phyloP scores from a whole-genome alignment of 306 rosid species.

The Crataegus laevigata region DNA sequence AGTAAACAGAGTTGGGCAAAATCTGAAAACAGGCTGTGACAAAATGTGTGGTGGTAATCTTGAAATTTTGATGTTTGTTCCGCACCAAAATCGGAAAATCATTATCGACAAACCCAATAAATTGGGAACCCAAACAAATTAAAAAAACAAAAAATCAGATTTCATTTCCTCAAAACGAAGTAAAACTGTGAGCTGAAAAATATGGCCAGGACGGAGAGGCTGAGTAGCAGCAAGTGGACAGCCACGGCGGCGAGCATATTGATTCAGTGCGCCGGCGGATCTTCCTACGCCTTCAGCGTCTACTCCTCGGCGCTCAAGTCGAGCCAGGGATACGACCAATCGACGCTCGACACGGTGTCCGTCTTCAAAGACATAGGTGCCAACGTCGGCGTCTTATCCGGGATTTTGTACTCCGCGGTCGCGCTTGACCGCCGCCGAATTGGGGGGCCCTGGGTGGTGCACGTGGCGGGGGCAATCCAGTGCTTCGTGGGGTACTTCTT shows the following conservation, averaged over 20 bases:
- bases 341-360: constrained; percentile 84
- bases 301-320: constrained; percentile 73
- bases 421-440: constrained; percentile 2
- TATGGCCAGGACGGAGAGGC: constrained; percentile 26
- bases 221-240: constrained; percentile 50
- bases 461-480: constrained; percentile 50
- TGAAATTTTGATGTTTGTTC: background rate
- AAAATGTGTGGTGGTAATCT: background rate
- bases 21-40: background rate
- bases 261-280: constrained; percentile 81
- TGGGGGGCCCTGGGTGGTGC: constrained; percentile 68
- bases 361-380: constrained; percentile 94
- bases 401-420: constrained; percentile 72
- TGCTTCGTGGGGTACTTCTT: constrained; percentile 56
- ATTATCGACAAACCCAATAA: background rate
- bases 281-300: constrained; percentile 83
- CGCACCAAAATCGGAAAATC: background rate
- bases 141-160: background rate
- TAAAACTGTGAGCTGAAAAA: background rate
- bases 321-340: constrained; percentile 66
- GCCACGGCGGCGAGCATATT: constrained; percentile 60
- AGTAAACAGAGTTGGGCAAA: background rate
- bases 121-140: background rate
- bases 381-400: constrained; percentile 71
- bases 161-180: background rate